Evolutionary conservation across 352 stramenopile genomes (phyloP).

Genomic region (Pythium guiyangense): DNA sequence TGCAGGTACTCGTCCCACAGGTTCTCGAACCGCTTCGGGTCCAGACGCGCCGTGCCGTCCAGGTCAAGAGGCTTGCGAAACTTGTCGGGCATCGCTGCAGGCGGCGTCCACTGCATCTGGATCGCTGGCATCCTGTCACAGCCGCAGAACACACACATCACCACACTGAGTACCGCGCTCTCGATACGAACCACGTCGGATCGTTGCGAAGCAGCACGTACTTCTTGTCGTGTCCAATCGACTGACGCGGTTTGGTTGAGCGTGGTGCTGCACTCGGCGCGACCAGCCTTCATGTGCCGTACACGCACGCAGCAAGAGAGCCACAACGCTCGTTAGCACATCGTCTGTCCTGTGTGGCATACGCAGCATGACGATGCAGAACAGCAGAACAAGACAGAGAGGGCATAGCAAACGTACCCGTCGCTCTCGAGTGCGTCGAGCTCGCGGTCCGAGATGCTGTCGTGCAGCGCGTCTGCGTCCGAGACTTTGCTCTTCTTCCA

Average conservation of each 20-base stretch:
- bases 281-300: slow-evolving; percentile 11
- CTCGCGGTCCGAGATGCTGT: slow-evolving; percentile 9
- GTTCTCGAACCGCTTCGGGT: slow-evolving; percentile 68
- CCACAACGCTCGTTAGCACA: not conserved
- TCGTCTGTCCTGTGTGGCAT: too few species aligned
- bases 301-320: not conserved
- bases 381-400: not conserved
- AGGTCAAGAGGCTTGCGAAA: slow-evolving; percentile 28
- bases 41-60: slow-evolving; percentile 32
- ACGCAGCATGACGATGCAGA: too few species aligned
- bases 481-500: slow-evolving; percentile 16
- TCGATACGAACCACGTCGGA: not conserved
- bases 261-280: not conserved
- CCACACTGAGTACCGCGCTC: not conserved
- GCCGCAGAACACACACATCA: not conserved
- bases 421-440: slow-evolving; percentile 15
- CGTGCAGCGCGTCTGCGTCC: slow-evolving; percentile 3
- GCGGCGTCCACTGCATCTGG: slow-evolving; percentile 59
- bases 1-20: slow-evolving; percentile 78
- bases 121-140: slow-evolving; percentile 49
- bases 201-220: slow-evolving; percentile 10
- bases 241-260: slow-evolving; percentile 13
- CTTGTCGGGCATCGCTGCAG: slow-evolving; percentile 10
- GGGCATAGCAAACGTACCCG: not conserved
- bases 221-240: slow-evolving; percentile 23